Evolutionary conservation across 1,284 basidiomycete genomes (phyloP).

Genomic region (Pseudozyma flocculosa): DNA sequence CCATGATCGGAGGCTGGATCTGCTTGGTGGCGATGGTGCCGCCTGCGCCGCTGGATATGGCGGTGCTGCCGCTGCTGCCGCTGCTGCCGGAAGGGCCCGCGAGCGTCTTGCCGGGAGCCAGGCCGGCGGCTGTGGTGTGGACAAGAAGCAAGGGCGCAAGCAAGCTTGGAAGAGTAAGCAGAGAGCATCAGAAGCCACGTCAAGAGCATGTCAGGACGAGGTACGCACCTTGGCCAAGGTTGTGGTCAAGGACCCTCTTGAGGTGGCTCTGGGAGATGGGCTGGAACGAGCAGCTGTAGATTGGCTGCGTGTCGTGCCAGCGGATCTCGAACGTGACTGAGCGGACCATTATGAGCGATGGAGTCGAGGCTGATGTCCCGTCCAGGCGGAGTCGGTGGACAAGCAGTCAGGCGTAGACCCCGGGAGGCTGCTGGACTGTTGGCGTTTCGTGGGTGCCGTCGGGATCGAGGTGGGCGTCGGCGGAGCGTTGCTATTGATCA

Average conservation of each 20-base stretch:
- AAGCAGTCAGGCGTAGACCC: no score
- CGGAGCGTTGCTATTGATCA: no score
- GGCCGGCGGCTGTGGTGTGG: constrained; percentile 35
- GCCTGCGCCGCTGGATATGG: constrained; percentile 4
- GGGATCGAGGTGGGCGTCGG: no score
- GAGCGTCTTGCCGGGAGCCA: constrained; percentile 45
- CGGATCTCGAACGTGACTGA: constrained; percentile 57
- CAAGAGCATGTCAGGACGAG: not conserved
- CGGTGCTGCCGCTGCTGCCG: constrained; percentile 2
- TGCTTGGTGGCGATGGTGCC: constrained; percentile 17
- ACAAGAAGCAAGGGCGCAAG: no score
- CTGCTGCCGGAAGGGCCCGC: constrained; percentile 7
- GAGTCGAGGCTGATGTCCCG: no score
- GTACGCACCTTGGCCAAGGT: constrained; percentile 43
- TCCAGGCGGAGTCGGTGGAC: no score
- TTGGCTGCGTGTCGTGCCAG: constrained; percentile 57
- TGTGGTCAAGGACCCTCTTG: constrained; percentile 51
- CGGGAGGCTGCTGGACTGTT: no score
- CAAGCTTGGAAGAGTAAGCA: not conserved
- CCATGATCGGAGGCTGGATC: constrained; percentile 37
- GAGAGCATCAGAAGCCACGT: not conserved
- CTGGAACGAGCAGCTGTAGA: constrained; percentile 55
- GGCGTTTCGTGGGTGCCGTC: no score
- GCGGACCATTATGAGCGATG: constrained; percentile 46
- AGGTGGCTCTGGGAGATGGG: constrained; percentile 47